Conservation (phyloP, 2,329 filamentous ascomycete species). For the Fusarium abutilonis region DNA sequence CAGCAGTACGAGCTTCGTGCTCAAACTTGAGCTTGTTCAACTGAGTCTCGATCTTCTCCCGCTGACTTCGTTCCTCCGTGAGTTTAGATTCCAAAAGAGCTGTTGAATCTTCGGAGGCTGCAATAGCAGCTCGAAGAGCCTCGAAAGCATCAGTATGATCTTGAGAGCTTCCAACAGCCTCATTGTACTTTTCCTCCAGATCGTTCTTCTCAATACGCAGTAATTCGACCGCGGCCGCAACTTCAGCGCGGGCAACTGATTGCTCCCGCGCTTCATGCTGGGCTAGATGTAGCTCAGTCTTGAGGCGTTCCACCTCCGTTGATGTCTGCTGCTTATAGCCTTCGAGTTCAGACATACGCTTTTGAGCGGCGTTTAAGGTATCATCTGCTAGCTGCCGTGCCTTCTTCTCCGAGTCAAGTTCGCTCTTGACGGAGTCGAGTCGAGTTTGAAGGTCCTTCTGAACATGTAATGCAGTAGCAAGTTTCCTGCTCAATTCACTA, state of each 20-base stretch:
- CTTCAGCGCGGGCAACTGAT: slow-evolving; percentile 78
- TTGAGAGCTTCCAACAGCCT: slow-evolving; percentile 71
- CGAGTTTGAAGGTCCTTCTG: slow-evolving; percentile 85
- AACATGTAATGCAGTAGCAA: slow-evolving; percentile 81
- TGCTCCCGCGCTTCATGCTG: slow-evolving; percentile 85
- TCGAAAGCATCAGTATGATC: slow-evolving; percentile 77
- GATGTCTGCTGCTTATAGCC: slow-evolving; percentile 83
- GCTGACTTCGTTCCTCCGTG: slow-evolving; percentile 80
- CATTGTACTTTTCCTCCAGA: slow-evolving; percentile 73
- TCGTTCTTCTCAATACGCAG: slow-evolving; percentile 89
- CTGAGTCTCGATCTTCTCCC: slow-evolving; percentile 80
- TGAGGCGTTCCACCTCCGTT: slow-evolving; percentile 84
- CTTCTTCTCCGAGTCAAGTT: slow-evolving; percentile 82
- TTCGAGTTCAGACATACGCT: slow-evolving; percentile 85
- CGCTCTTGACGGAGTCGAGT: slow-evolving; percentile 72
- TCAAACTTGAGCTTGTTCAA: slow-evolving; percentile 80
- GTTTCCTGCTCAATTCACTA: slow-evolving; percentile 80
- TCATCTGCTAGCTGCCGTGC: slow-evolving; percentile 89
- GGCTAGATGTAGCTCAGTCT: slow-evolving; percentile 82
- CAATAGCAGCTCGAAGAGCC: slow-evolving; percentile 79
- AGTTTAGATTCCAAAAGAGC: slow-evolving; percentile 81
- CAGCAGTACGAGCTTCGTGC: slow-evolving; percentile 80
- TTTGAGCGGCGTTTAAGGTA: slow-evolving; percentile 82
- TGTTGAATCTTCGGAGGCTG: slow-evolving; percentile 81
- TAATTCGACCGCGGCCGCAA: slow-evolving; percentile 76